A percentile compares a stretch with the other conserved stretches of the same genome.
Evolutionary conservation across 495 filamentous ascomycete genomes (phyloP).

Genomic region (Penicillium bialowiezense): DNA sequence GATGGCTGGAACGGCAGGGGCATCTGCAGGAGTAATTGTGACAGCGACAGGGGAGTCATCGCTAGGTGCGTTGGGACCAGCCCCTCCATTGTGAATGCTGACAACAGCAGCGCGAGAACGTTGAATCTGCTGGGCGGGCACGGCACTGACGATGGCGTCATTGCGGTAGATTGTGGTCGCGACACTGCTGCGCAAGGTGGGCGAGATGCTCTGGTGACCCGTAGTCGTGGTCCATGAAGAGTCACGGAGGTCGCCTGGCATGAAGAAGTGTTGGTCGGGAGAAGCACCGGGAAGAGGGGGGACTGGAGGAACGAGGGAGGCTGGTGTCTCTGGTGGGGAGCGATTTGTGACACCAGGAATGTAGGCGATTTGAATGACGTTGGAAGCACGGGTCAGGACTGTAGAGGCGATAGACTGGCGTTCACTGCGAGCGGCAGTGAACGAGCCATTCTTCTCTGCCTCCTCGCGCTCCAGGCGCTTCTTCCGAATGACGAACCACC

Average conservation of each 20-base stretch:
- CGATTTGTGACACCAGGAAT: slow-evolving; percentile 97
- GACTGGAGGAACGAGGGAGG: slow-evolving; percentile 83
- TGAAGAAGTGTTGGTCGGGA: slow-evolving; percentile 89
- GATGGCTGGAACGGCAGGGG: slow-evolving; percentile 52
- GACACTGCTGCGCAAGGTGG: slow-evolving; percentile 70
- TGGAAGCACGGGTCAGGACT: slow-evolving; percentile 91
- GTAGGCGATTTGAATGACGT: slow-evolving; percentile 98
- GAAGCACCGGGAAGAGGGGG: slow-evolving; percentile 79
- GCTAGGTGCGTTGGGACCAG: slow-evolving; percentile 16
- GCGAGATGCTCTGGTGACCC: slow-evolving; percentile 59
- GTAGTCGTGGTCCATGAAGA: slow-evolving; percentile 74
- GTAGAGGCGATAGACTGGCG: slow-evolving; percentile 95
- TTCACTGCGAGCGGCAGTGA: slow-evolving; percentile 68
- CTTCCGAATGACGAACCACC: slow-evolving; percentile 82
- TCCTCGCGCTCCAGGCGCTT: slow-evolving; percentile 60
- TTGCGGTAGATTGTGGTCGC: slow-evolving; percentile 91
- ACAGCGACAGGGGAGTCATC: slow-evolving; percentile 11
- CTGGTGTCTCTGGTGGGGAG: slow-evolving; percentile 75
- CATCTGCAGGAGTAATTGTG: slow-evolving; percentile 36
- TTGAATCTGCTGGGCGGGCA: slow-evolving; percentile 80
- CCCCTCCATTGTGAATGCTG: slow-evolving; percentile 62
- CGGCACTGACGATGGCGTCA: slow-evolving; percentile 74
- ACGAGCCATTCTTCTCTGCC: slow-evolving; percentile 49
- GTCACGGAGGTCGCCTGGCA: slow-evolving; percentile 87
- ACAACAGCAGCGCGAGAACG: slow-evolving; percentile 87